Percentiles rank a stretch among this genome's conserved stretches.
phyloP scores from a whole-genome alignment of 1,284 basidiomycete genomes.

The Wolfiporia cocos region DNA sequence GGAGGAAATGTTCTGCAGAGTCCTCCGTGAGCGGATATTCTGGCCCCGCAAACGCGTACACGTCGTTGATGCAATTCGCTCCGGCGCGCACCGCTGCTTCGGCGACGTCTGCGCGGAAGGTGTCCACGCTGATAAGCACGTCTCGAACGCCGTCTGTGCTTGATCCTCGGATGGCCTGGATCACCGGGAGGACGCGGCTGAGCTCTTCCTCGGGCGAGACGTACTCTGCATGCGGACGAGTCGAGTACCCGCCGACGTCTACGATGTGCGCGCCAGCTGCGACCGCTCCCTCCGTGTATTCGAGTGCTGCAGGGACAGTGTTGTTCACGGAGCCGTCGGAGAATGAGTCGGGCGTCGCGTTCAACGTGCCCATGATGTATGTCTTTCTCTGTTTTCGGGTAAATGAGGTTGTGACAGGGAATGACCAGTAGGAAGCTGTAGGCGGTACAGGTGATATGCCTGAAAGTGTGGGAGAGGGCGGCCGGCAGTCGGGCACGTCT shows the following conservation, averaged over 20 bases:
- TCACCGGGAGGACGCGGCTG: conserved; percentile 66
- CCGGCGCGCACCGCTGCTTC: conserved; percentile 74
- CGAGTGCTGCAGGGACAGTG: conserved; percentile 41
- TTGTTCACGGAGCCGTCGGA: conserved; percentile 78
- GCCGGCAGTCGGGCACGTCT: conserved; percentile 3
- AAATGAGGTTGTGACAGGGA: conserved; percentile 28
- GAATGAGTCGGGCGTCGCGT: conserved; percentile 96
- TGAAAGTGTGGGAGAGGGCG: conserved; percentile 6
- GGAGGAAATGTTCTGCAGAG: conserved; percentile 32
- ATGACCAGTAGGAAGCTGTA: conserved; percentile 51
- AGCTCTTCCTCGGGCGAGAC: conserved; percentile 75
- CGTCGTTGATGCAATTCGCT: conserved; percentile 94
- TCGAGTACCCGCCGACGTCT: conserved; percentile 94
- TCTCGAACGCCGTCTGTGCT: conserved; percentile 17
- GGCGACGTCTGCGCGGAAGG: conserved; percentile 86
- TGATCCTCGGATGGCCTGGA: conserved; percentile 38
- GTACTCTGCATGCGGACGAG: conserved; percentile 70
- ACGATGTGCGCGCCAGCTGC: conserved; percentile 68
- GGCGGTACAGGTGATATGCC: conserved; percentile 29
- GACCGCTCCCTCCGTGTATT: conserved; percentile 42
- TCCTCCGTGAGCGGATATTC: conserved; percentile 37
- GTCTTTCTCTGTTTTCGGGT: conserved; percentile 37
- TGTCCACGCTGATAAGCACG: conserved; percentile 83
- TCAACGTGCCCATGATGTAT: conserved; percentile 90
- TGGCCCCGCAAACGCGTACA: conserved; percentile 75